These are phyloP conservation scores for Chamaenerion angustifolium DNA, from an alignment of 345 rosid genomes.

Conservation along the genomic window DNA sequence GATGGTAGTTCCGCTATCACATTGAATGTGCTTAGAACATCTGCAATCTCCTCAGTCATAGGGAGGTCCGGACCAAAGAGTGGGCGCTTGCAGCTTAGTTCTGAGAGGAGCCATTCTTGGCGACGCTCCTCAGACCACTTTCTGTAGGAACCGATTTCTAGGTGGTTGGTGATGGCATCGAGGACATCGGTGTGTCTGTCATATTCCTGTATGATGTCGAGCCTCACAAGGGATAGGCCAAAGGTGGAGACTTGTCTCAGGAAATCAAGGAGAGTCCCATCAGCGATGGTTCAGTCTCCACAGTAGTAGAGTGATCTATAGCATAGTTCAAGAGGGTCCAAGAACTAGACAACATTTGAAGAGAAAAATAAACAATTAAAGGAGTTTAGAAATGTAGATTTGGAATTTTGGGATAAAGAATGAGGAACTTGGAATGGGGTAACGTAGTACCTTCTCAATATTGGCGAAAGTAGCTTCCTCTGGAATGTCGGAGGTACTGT, in stretches of 20 bases:
- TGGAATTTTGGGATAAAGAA: too few species aligned
- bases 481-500: slow-evolving; percentile 44
- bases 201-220: slow-evolving; percentile 93
- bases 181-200: slow-evolving; percentile 94
- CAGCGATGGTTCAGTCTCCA: slow-evolving; percentile 92
- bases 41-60: slow-evolving; percentile 83
- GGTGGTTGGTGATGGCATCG: slow-evolving; percentile 81
- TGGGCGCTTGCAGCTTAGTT: slow-evolving; percentile 84
- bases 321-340: slow-evolving; percentile 96
- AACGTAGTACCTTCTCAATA: slow-evolving; percentile 36
- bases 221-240: slow-evolving; percentile 88
- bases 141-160: slow-evolving; percentile 69
- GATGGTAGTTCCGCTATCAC: slow-evolving; percentile 77
- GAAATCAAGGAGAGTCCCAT: slow-evolving; percentile 98
- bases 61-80: slow-evolving; percentile 90
- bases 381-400: background rate
- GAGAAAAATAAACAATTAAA: slow-evolving; percentile 9
- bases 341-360: slow-evolving; percentile 37
- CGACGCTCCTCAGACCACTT: slow-evolving; percentile 83
- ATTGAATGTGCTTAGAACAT: slow-evolving; percentile 72
- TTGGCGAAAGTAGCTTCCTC: slow-evolving; percentile 38
- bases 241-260: slow-evolving; percentile 94
- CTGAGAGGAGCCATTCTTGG: slow-evolving; percentile 90
- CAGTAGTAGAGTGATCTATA: slow-evolving; percentile 81
- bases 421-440: background rate